These are phyloP conservation scores for Erysiphe pisi DNA, from an alignment of 2,329 filamentous ascomycete species.

Conservation along the genomic window DNA sequence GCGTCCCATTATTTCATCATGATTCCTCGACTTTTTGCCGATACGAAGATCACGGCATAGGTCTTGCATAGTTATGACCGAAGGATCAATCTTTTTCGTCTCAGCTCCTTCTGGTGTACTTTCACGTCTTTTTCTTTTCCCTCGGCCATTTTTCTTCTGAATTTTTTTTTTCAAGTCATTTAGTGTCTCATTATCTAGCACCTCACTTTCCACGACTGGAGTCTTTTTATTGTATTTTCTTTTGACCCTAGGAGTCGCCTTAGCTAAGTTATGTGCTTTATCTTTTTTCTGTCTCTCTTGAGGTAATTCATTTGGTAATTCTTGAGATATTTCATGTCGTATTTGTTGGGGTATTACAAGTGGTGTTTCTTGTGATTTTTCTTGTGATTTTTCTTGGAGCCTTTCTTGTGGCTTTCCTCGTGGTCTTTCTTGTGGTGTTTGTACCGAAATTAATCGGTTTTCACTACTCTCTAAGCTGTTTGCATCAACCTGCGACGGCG, in stretches of 20 bases:
- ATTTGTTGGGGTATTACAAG: too few species aligned
- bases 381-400: too few species aligned
- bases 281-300: neutral
- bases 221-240: conserved; percentile 32
- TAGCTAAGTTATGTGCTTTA: neutral
- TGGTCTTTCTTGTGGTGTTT: too few species aligned
- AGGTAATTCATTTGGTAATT: too few species aligned
- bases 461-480: too few species aligned
- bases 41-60: conserved; percentile 58
- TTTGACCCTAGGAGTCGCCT: conserved; percentile 29
- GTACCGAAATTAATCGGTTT: too few species aligned
- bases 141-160: conserved; percentile 36
- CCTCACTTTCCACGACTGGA: conserved; percentile 31
- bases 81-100: conserved; percentile 51
- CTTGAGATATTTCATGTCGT: too few species aligned
- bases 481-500: too few species aligned
- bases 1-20: conserved; percentile 60
- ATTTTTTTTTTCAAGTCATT: conserved; percentile 27
- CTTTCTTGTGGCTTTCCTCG: too few species aligned
- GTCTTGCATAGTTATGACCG: conserved; percentile 60
- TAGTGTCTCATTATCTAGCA: neutral
- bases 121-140: conserved; percentile 34
- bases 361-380: too few species aligned
- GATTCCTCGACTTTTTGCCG: conserved; percentile 64
- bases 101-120: conserved; percentile 55